Percentiles rank a stretch among this genome's conserved stretches.
phyloP scores from a whole-genome alignment of 2,329 filamentous ascomycete genomes.

The Cytospora paraplurivora region DNA sequence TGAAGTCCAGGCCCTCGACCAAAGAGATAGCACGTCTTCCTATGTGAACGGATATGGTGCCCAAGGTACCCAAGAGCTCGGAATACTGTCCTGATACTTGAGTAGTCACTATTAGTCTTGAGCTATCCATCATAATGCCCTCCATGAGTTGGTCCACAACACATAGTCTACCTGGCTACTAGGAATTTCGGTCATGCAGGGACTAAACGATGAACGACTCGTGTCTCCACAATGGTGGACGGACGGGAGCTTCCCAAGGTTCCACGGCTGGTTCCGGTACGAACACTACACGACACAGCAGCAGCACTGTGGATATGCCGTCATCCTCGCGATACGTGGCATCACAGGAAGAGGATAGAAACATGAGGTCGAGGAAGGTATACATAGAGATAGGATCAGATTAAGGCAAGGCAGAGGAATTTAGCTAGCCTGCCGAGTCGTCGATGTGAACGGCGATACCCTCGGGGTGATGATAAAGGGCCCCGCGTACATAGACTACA shows the following conservation, averaged over 20 bases:
- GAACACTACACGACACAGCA: not conserved
- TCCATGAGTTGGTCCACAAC: no score
- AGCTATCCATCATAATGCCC: no score
- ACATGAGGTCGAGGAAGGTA: not conserved
- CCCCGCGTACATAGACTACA: not conserved
- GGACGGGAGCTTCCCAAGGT: not conserved
- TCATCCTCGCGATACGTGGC: conserved; percentile 23
- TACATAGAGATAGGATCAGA: not conserved
- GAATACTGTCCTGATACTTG: no score
- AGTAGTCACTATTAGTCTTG: no score
- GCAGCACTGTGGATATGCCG: conserved; percentile 3
- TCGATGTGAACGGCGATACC: not conserved
- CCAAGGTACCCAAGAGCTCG: not conserved
- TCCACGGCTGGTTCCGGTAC: no score
- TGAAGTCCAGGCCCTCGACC: not conserved
- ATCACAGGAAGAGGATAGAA: not conserved
- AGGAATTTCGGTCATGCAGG: not conserved
- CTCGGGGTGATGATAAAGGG: not conserved
- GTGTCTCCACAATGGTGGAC: not conserved
- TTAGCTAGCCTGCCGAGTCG: not conserved
- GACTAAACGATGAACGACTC: not conserved
- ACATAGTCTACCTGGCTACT: no score
- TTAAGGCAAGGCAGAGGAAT: not conserved
- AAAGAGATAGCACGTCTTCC: not conserved
- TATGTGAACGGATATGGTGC: not conserved